These are phyloP conservation scores for Cyberlindnera samutprakarnensis DNA, from an alignment of 805 yeast species.

Conservation along the genomic window DNA sequence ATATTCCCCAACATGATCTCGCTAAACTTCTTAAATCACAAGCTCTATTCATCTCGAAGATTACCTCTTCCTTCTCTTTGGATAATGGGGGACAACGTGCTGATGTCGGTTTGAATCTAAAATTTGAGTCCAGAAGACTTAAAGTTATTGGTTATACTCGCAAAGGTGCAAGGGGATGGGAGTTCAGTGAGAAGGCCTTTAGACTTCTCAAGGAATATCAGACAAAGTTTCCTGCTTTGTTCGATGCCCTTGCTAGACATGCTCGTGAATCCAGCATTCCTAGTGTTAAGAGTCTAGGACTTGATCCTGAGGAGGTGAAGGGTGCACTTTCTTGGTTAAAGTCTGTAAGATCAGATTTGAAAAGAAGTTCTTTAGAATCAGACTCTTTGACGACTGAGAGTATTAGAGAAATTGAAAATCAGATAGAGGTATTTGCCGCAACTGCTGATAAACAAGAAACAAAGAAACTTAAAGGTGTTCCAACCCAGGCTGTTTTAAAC, in stretches of 20 bases:
- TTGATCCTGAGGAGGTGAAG: constrained; percentile 22
- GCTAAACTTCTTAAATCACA: constrained; percentile 49
- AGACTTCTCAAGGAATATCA: constrained; percentile 56
- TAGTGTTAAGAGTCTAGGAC: constrained; percentile 23
- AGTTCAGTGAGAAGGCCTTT: constrained; percentile 69
- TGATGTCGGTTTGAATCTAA: constrained; percentile 78
- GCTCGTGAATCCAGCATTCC: constrained; percentile 26
- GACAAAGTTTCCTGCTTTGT: constrained; percentile 53
- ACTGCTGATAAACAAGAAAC: constrained; percentile 38
- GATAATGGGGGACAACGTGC: constrained; percentile 43
- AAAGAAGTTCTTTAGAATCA: constrained; percentile 65
- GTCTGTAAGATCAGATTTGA: constrained; percentile 45
- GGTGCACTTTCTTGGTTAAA: constrained; percentile 36
- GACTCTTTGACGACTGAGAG: constrained; percentile 67
- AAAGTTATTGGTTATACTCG: constrained; percentile 87
- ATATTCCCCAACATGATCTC: constrained; percentile 59
- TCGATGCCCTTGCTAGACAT: constrained; percentile 32
- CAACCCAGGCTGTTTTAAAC: constrained; percentile 72
- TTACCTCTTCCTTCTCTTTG: constrained; percentile 68
- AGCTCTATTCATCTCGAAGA: constrained; percentile 62
- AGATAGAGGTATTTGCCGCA: constrained; percentile 38
- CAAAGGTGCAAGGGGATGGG: constrained; percentile 66
- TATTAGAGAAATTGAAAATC: constrained; percentile 59
- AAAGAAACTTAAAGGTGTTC: constrained; percentile 71
- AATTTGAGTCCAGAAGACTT: constrained; percentile 68